Evolutionary conservation across 495 filamentous ascomycete genomes (phyloP).

Genomic region (Annulohypoxylon maeteangense): DNA sequence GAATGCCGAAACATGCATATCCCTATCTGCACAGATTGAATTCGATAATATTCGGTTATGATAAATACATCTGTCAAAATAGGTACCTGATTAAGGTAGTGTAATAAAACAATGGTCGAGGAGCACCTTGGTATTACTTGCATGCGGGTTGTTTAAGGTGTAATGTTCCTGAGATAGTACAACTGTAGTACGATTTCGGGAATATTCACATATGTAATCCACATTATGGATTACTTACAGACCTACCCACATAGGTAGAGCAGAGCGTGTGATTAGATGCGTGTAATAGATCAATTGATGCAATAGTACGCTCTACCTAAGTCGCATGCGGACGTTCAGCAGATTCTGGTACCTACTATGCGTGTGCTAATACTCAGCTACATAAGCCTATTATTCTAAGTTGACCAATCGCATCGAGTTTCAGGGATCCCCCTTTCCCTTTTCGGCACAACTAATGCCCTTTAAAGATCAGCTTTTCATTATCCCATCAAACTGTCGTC

Average conservation of each 20-base stretch:
- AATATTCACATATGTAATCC: background rate
- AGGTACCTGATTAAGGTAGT: background rate
- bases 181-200: constrained; percentile 30
- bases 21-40: background rate
- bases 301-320: background rate
- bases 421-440: constrained; percentile 29
- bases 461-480: constrained; percentile 14
- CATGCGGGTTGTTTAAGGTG: constrained; percentile 8
- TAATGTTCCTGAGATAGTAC: background rate
- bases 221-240: background rate
- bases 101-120: background rate
- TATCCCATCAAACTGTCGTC: constrained; percentile 40
- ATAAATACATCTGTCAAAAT: background rate
- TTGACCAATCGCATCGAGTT: constrained; percentile 26
- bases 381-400: background rate
- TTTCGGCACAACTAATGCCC: constrained; percentile 41
- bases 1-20: constrained; percentile 20
- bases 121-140: constrained; percentile 1
- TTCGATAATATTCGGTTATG: background rate
- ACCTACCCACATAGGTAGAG: background rate
- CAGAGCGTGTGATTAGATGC: background rate
- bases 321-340: constrained; percentile 27
- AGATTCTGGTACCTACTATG: background rate
- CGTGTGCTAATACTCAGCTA: background rate
- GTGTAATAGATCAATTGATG: background rate